Evolutionary conservation across 208 protist genomes (phyloP).

Genomic region (Trypanosoma grayi): DNA sequence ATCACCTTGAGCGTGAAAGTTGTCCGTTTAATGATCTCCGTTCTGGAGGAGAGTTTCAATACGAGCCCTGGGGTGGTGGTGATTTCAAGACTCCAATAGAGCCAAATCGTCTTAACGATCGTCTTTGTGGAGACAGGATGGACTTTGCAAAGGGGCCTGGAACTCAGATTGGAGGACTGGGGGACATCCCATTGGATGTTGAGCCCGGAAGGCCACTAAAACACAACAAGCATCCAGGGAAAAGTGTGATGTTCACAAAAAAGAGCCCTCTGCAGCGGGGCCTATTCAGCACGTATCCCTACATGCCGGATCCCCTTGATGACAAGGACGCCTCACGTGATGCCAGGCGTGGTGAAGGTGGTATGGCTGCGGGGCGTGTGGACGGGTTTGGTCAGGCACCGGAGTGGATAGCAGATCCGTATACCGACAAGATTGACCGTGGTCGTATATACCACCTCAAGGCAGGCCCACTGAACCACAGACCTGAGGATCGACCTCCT

Average conservation of each 20-base stretch:
- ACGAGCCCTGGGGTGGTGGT: conserved; percentile 72
- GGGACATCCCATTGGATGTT: conserved; percentile 61
- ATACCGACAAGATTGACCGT: conserved; percentile 62
- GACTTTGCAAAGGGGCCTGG: conserved; percentile 66
- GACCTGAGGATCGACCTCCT: conserved; percentile 40
- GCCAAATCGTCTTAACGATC: conserved; percentile 54
- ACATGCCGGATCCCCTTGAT: conserved; percentile 66
- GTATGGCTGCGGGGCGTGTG: conserved; percentile 65
- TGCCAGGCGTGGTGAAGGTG: conserved; percentile 31
- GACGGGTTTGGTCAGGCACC: conserved; percentile 63
- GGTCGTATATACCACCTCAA: conserved; percentile 78
- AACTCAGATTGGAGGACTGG: conserved; percentile 56
- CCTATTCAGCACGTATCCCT: conserved; percentile 73
- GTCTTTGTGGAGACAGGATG: conserved; percentile 76
- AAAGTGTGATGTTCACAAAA: conserved; percentile 62
- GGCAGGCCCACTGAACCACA: conserved; percentile 56
- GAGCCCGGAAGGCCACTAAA: conserved; percentile 55
- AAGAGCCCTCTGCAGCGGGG: conserved; percentile 75
- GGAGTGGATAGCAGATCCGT: conserved; percentile 84
- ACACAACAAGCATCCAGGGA: conserved; percentile 35
- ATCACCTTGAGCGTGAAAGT: conserved; percentile 87
- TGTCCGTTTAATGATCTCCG: conserved; percentile 88
- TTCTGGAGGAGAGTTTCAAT: conserved; percentile 88
- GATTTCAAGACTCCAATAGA: conserved; percentile 46
- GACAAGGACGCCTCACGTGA: conserved; percentile 12